Evolutionary conservation across 768 basidiomycete genomes (phyloP).

Genomic region (Hemileccinum rubropunctum): DNA sequence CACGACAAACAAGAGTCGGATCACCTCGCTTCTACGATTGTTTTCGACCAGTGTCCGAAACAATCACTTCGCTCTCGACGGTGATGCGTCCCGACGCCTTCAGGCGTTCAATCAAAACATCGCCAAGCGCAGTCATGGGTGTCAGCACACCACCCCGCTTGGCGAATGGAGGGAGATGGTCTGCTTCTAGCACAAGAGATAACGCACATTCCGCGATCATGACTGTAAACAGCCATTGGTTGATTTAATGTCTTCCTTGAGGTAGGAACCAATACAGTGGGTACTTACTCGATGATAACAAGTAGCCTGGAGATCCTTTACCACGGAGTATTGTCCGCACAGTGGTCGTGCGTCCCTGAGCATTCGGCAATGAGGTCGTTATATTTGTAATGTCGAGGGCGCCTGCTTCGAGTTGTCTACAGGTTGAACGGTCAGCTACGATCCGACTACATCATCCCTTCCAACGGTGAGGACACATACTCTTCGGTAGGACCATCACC

Average conservation of each 20-base stretch:
- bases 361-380: conserved; percentile 53
- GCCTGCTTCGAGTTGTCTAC: conserved; percentile 58
- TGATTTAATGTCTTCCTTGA: too few species aligned
- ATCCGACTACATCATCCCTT: conserved; percentile 3
- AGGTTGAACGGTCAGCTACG: background rate
- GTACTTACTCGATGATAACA: conserved; percentile 9
- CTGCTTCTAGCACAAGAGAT: conserved; percentile 54
- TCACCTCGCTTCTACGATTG: conserved; percentile 3
- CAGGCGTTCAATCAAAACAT: conserved; percentile 67
- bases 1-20: background rate
- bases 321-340: conserved; percentile 63
- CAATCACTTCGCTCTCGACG: conserved; percentile 50
- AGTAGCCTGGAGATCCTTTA: conserved; percentile 77
- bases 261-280: background rate
- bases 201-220: conserved; percentile 82
- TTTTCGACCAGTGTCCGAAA: conserved; percentile 8
- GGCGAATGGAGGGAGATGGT: conserved; percentile 55
- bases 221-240: conserved; percentile 37
- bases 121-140: conserved; percentile 78
- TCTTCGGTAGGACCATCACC: conserved; percentile 64
- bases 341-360: conserved; percentile 36
- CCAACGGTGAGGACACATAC: conserved; percentile 35
- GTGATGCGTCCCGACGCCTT: conserved; percentile 53
- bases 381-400: conserved; percentile 65
- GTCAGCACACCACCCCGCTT: conserved; percentile 78